phyloP scores from a whole-genome alignment of 805 yeast species.

The Wickerhamomyces xylosicus region DNA sequence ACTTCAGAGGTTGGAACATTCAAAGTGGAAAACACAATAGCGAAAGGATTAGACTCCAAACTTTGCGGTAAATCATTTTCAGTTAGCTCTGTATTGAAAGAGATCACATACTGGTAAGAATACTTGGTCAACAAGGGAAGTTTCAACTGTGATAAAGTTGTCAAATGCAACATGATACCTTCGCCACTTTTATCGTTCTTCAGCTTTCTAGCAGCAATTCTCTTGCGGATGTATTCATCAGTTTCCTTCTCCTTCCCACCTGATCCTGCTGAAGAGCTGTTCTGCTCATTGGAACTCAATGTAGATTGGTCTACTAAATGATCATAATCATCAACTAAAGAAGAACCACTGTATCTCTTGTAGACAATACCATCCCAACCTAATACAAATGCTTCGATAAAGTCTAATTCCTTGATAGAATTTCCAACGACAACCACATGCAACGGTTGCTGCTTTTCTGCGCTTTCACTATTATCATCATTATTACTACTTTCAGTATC shows the following conservation, averaged over 20 bases:
- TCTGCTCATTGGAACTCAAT: constrained; percentile 6
- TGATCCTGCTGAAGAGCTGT: constrained; percentile 3
- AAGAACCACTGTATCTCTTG: constrained; percentile 56
- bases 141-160: constrained; percentile 34
- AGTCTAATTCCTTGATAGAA: constrained; percentile 59
- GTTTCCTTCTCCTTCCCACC: background rate
- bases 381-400: constrained; percentile 68
- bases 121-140: constrained; percentile 22
- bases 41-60: background rate
- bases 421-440: constrained; percentile 43
- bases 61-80: constrained; percentile 5
- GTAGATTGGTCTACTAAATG: constrained; percentile 1
- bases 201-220: constrained; percentile 5
- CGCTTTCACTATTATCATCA: too few relatives aligned
- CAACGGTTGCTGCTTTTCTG: constrained; percentile 9
- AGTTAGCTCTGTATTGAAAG: constrained; percentile 35
- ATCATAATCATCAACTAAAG: constrained; percentile 32
- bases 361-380: constrained; percentile 55
- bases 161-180: constrained; percentile 26
- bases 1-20: background rate
- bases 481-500: background rate
- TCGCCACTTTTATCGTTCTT: constrained; percentile 1
- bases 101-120: constrained; percentile 32
- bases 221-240: constrained; percentile 12
- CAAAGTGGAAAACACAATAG: background rate